Conservation (phyloP, 208 protist genomes). For the Borovskyia barvae region DNA sequence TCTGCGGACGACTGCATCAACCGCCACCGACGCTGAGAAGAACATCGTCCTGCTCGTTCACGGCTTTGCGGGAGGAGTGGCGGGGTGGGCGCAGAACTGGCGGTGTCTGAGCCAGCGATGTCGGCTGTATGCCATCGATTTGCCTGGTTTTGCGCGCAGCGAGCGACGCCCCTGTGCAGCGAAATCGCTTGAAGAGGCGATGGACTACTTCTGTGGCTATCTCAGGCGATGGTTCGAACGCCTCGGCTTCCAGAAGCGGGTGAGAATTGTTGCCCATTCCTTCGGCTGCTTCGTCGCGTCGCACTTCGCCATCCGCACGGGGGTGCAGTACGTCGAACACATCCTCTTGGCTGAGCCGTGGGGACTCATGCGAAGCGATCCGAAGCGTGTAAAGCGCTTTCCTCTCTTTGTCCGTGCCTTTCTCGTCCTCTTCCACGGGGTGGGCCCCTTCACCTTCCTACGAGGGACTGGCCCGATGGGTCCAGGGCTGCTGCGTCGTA, state of each 20-base stretch:
- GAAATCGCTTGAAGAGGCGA: constrained; percentile 27
- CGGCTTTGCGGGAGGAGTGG: constrained; percentile 65
- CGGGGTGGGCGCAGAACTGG: constrained; percentile 69
- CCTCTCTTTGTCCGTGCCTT: constrained; percentile 27
- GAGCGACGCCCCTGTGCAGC: constrained; percentile 20
- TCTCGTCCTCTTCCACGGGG: constrained; percentile 31
- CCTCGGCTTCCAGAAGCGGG: constrained; percentile 29
- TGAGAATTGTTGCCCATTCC: constrained; percentile 58
- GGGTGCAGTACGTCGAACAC: constrained; percentile 20
- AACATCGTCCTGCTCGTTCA: constrained; percentile 54
- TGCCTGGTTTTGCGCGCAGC: constrained; percentile 63
- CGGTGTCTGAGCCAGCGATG: constrained; percentile 38
- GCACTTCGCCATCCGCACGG: constrained; percentile 41
- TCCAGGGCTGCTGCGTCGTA: constrained; percentile 33
- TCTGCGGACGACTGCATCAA: no score
- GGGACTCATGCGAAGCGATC: constrained; percentile 41
- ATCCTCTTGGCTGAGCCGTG: constrained; percentile 58
- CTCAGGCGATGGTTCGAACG: constrained; percentile 39
- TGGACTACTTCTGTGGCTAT: constrained; percentile 37
- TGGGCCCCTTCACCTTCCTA: constrained; percentile 40
- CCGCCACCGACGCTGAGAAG: not conserved
- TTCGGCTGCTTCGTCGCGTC: constrained; percentile 53
- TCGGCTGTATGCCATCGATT: constrained; percentile 53
- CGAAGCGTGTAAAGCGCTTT: constrained; percentile 14
- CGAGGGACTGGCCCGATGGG: constrained; percentile 45